Evolutionary conservation across 2,329 filamentous ascomycete genomes (phyloP).

Genomic region (Microsporum audouinii): DNA sequence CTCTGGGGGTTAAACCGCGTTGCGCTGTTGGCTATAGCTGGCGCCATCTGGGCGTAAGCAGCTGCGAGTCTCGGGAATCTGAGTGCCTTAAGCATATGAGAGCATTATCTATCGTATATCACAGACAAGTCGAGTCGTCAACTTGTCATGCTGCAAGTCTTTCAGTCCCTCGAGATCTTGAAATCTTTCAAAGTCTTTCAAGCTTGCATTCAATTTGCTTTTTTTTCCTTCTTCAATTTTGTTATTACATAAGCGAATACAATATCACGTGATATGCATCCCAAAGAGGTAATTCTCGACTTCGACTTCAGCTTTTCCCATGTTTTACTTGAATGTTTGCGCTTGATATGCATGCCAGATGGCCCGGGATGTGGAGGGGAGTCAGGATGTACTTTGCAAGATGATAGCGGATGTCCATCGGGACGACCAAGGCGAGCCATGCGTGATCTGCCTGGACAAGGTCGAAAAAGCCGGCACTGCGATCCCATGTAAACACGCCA

Average conservation of each 20-base stretch:
- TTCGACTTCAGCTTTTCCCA: not conserved
- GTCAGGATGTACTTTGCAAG: conserved; percentile 34
- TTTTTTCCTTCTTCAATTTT: not conserved
- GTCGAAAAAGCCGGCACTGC: conserved; percentile 62
- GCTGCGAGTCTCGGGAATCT: not conserved
- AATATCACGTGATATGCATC: not conserved
- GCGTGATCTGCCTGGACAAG: conserved; percentile 76
- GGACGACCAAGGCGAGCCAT: conserved; percentile 40
- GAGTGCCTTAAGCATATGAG: conserved; percentile 1
- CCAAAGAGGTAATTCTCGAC: not conserved
- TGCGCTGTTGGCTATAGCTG: conserved; percentile 18
- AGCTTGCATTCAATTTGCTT: not conserved
- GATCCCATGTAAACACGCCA: conserved; percentile 63
- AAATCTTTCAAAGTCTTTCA: not conserved
- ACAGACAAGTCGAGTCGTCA: not conserved
- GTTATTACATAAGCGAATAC: not conserved
- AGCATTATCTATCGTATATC: not conserved
- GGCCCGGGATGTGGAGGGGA: conserved; percentile 32
- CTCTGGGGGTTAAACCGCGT: conserved; percentile 18
- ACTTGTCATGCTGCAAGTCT: not conserved
- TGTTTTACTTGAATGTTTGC: not conserved
- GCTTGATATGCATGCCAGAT: conserved; percentile 16
- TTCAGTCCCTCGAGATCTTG: not conserved
- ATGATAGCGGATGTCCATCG: conserved; percentile 36
- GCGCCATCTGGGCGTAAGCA: conserved; percentile 4